Base-by-base conservation (phyloP, 495 filamentous ascomycete species). In the Sabuloglossum arenarium region DNA sequence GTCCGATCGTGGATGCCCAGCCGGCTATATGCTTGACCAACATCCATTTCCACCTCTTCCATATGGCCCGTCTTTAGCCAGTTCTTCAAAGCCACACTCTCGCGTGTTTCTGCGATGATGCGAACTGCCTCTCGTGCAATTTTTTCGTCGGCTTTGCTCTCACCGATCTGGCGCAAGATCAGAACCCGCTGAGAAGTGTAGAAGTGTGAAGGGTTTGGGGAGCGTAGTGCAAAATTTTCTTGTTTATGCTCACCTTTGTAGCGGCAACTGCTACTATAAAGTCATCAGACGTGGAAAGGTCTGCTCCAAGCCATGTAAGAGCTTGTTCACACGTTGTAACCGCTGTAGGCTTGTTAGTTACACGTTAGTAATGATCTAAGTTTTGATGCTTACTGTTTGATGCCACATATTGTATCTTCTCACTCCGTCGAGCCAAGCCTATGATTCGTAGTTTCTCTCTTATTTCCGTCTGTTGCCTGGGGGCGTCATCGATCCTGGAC, bases 321-420 rank as follows among this genome's bases (percentile, higher is more conserved):
- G 80, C 80, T 62, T 83, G 79, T 54, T 79, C 74, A 53, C 76
- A 77, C 16, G 70, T 81, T 31, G 75, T 68, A n/a, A 84, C 71
- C 28, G 69, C 72, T 76, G 52, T 61, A 32, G 1, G 12, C 19
- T 54, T 64, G 19, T 52, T 11, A 49, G 39, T 24, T 24, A 21
- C 8, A 16, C 45, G 6, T 53, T 12, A n/a, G 6, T 46, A 25
- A 23, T 58, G 11, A n/a, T 16, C 25, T 42, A 10, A 6, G 28
- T 29, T 25, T n/a, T 30, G 54, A 21, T 25, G 25, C 68, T 63
- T 64, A 75, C 75, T 71, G 54, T 81, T 72, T 60, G 77, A 73
- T 6, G 79, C 73, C 3, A 73, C 73, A 42, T 72, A 67, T 60
- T 74, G 71, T 39, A 84, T 75, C 25, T 65, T 68, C 31, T 75